These are phyloP conservation scores for Phytophthora sansomeana DNA, from an alignment of 352 stramenopile species.

Conservation along the genomic window DNA sequence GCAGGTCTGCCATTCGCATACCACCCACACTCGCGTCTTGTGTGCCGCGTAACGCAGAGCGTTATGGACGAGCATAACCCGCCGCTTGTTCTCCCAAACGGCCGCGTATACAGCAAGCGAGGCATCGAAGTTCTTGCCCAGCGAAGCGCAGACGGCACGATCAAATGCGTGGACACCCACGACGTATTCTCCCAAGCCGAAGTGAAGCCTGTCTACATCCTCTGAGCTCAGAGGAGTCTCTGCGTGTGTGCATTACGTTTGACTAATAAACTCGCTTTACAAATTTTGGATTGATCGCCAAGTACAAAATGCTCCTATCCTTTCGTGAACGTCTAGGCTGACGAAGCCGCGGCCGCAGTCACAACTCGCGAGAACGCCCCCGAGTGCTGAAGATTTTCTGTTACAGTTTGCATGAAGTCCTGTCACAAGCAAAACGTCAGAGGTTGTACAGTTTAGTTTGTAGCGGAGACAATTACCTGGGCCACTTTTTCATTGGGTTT, in stretches of 20 bases:
- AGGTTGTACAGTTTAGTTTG: neutral
- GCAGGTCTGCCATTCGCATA: constrained; percentile 71
- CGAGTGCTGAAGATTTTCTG: constrained; percentile 76
- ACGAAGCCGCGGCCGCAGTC: constrained; percentile 6
- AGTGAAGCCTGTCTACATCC: constrained; percentile 84
- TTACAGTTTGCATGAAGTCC: constrained; percentile 88
- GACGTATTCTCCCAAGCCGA: constrained; percentile 66
- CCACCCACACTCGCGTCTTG: constrained; percentile 83
- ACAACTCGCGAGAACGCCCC: constrained; percentile 60
- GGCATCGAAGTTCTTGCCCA: constrained; percentile 70
- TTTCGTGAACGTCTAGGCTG: constrained; percentile 19
- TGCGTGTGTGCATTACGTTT: constrained; percentile 21
- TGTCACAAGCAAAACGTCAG: constrained; percentile 28
- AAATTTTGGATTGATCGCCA: constrained; percentile 24
- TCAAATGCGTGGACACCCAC: constrained; percentile 80
- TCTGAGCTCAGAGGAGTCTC: constrained; percentile 41
- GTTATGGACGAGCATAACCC: constrained; percentile 91
- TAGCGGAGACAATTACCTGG: constrained; percentile 46
- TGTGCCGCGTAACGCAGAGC: constrained; percentile 79
- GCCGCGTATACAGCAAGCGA: constrained; percentile 83
- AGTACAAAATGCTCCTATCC: constrained; percentile 31
- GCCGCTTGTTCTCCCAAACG: constrained; percentile 81
- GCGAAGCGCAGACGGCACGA: constrained; percentile 52
- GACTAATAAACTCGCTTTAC: constrained; percentile 10
- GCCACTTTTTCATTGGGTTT: constrained; percentile 73